Base-by-base conservation (phyloP, 768 basidiomycete species). In the Exsudoporus frostii region DNA sequence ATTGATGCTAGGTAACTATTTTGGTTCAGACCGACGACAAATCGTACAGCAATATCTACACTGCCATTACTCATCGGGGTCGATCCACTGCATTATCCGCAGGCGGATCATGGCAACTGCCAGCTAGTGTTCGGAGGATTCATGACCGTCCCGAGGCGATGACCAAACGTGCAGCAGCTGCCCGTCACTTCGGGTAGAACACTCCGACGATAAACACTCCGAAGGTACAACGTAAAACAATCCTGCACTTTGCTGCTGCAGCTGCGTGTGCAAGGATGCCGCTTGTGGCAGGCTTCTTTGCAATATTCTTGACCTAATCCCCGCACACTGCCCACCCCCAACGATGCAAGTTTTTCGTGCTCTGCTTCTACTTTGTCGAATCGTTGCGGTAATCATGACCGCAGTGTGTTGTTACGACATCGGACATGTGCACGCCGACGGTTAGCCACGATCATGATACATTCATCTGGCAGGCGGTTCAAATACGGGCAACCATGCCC, bases 401-500 rank as follows among this genome's bases (percentile, higher is more conserved):
- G 49, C 17, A 11, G n/a, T n/a, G n/a, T n/a, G n/a, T n/a, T n/a
- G n/a, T n/a, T n/a, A n/a, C n/a, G n/a, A n/a, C n/a, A n/a, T n/a
- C n/a, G n/a, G n/a, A n/a, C n/a, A n/a, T n/a, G n/a, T n/a, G n/a
- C n/a, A n/a, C n/a, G n/a, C n/a, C n/a, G n/a, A n/a, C n/a, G n/a
- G n/a, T n/a, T n/a, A n/a, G n/a, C n/a, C n/a, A n/a, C n/a, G n/a
- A n/a, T n/a, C n/a, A n/a, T n/a, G n/a, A n/a, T n/a, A n/a, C n/a
- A n/a, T n/a, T n/a, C n/a, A n/a, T n/a, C n/a, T n/a, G n/a, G n/a
- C n/a, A n/a, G n/a, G n/a, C n/a, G n/a, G n/a, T 44, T 13, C 27
- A 19, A 17, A 14, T 29, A 14, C 39, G 54, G 57, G 44, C 48
- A 48, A 20, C 11, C n/a, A 45, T 55, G 37, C 22, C 53, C 58